Evolutionary conservation across 2,329 filamentous ascomycete genomes (phyloP), one percentile per base, ranked within the genome.

Genomic region (Cadophora sp.): DNA sequence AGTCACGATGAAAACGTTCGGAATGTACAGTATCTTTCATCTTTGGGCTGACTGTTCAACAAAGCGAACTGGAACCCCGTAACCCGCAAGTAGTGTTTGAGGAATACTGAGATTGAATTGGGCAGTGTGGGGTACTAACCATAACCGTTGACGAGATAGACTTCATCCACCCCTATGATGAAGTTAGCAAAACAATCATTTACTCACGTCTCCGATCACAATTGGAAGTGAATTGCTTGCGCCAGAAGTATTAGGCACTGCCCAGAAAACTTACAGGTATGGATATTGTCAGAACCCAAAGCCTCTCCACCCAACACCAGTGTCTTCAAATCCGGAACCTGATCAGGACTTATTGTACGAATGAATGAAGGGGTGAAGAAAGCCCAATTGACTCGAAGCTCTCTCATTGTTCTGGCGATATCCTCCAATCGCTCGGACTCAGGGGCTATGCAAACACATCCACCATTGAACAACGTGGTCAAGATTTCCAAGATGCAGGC

Each of bases 141-240:
- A 68, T 82, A 83, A 1, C 74, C 79, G 73, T 82, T 82, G 65
- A 80, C 69, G 48, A 82, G 75, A 14, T 79, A 76, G 69, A 73
- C 79, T 24, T 72, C 34, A 70, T 67, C 16, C 7, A 77, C 79
- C 80, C 80, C 31, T 34, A 11, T 34, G 31, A 34, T 5, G 31
- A 34, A 6, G 31, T 34, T 11, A 34, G 31, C 31, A n/a, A 11
- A 34, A 34, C 31, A 34, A 5, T 34, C 31, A 34, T 34, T 34
- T 34, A 34, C 31, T 34, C 31, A 34, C 11, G 31, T 11, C 31
- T 34, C 31, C n/a, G n/a, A n/a, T n/a, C n/a, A n/a, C n/a, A n/a
- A n/a, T n/a, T n/a, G n/a, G n/a, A n/a, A n/a, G n/a, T n/a, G n/a
- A n/a, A n/a, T n/a, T n/a, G n/a, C n/a, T n/a, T n/a, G n/a, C n/a